Evolutionary conservation across 2,329 filamentous ascomycete genomes (phyloP), one percentile per base, ranked within the genome.

Genomic region (Penicillium sp.): DNA sequence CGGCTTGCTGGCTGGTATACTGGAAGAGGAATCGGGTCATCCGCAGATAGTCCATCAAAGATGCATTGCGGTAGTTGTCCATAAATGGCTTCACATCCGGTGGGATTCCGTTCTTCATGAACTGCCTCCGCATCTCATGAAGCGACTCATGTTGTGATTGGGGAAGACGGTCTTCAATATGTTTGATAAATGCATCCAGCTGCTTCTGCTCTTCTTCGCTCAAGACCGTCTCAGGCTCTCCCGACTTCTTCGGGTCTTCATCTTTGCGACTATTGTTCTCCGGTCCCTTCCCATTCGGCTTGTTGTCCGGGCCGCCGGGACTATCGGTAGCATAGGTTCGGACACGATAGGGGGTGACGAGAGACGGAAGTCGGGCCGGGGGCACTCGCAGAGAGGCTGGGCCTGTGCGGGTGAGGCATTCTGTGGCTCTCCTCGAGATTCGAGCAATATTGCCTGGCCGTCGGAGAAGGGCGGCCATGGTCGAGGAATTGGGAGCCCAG

Each of bases 41-140:
- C 65, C 83, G 83, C 35, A 86, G 80, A 15, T 82, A 81, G 9
- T 78, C 78, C 59, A 78, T 78, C 52, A 81, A 63, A 32, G 77
- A 75, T 28, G 79, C 63, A 24, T 75, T 77, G 67, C 66, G 72
- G 62, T 74, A 72, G 56, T 77, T 77, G 44, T 82, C 76, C 68
- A 85, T 79, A 45, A 86, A 78, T 56, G 85, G 78, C 47, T 80
- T 78, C 15, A 89, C 71, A 64, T 89, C 88, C 20, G 72, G 61
- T 1, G 89, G 88, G 13, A 89, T 81, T 8, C 89, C 89, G 37
- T 83, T 77, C 52, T 78, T 76, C 71, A 84, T 82, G 53, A 92
- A 78, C 25, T 78, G 74, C 53, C 79, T 72, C n/a, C 87, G 71
- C 7, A 83, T 76, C 42, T 80, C 76, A 50, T 82, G 77, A 50